Evolutionary conservation across 2,329 filamentous ascomycete genomes (phyloP).

Genomic region (Falciphora oryzae): DNA sequence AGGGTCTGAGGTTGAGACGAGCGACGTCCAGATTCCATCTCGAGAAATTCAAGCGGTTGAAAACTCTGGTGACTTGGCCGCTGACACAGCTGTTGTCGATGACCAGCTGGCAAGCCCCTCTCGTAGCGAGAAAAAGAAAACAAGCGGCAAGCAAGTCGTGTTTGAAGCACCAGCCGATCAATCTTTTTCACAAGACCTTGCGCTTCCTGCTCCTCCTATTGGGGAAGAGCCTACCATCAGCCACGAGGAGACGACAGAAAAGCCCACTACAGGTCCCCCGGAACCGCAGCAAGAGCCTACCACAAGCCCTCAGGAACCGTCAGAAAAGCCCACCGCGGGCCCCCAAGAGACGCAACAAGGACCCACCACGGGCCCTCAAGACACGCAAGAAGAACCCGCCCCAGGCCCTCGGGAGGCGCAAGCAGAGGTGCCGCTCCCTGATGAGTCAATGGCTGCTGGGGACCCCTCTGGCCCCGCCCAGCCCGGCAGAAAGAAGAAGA

Average conservation of each 20-base stretch:
- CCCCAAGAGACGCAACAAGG: not conserved
- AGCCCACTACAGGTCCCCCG: too few species aligned
- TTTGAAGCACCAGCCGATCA: not conserved
- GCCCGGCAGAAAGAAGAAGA: constrained; percentile 3
- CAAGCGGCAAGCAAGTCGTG: not conserved
- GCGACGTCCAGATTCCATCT: not conserved
- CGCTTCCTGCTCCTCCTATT: not conserved
- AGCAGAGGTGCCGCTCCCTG: not conserved
- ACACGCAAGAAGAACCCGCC: not conserved
- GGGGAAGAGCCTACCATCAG: not conserved
- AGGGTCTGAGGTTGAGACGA: not conserved
- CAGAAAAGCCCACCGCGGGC: not conserved
- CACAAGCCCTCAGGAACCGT: not conserved
- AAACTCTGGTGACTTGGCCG: not conserved
- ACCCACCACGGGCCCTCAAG: not conserved
- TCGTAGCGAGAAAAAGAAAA: not conserved
- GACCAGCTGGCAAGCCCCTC: not conserved
- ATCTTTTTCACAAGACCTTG: not conserved
- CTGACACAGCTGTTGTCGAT: not conserved
- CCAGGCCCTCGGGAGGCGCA: not conserved
- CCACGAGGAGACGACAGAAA: not conserved
- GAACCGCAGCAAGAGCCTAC: not conserved
- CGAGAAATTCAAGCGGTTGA: not conserved
- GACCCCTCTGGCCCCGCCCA: too few species aligned
- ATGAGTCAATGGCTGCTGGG: not conserved